Base-by-base conservation (phyloP, 2,329 filamentous ascomycete species). In the Claviceps digitariae region DNA sequence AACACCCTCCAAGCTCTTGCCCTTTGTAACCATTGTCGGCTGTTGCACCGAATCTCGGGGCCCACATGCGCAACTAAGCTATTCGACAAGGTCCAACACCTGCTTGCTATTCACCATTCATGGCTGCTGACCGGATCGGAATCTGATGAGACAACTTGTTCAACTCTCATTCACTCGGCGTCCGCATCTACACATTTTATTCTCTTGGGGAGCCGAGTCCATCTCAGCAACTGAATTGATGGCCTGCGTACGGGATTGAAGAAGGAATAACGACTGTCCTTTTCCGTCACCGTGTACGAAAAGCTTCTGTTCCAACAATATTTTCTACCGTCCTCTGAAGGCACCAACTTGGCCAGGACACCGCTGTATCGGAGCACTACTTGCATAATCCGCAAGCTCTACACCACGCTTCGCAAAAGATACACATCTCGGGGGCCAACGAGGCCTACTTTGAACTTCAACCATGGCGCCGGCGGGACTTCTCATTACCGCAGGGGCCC, bases 401-500 rank as follows among this genome's bases (percentile, higher is more conserved):
- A 34, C 31, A 34, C 7, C 31, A 13, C 8, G 31, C 31, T 34
- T 34, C 10, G 31, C 10, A 15, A 41, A 50, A 21, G n/a, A n/a
- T n/a, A 29, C 25, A 40, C 29, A 21, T n/a, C 20, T 27, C 27
- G 48, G 34, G 23, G 52, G 29, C 34, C 27, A 43, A 10, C n/a
- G 17, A 21, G 48, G 49, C 52, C 44, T 41, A 41, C 51, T 43
- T 43, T 50, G 31, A 20, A 48, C 23, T n/a, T 38, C 40, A 48
- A 48, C 25, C 45, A 60, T 60, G 58, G 52, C 49, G 46, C 54
- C 53, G 52, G 43, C 49, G 13, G 52, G 49, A 36, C 25, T 52
- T 6, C 38, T 55, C 38, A 51, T 54, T 34, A n/a, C 50, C 23
- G 25, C 50, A 48, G 59, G 58, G 49, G 52, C 54, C 21, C 40